Conservation (phyloP, 148 eudicot species). For the Rhododendron mucronatum region DNA sequence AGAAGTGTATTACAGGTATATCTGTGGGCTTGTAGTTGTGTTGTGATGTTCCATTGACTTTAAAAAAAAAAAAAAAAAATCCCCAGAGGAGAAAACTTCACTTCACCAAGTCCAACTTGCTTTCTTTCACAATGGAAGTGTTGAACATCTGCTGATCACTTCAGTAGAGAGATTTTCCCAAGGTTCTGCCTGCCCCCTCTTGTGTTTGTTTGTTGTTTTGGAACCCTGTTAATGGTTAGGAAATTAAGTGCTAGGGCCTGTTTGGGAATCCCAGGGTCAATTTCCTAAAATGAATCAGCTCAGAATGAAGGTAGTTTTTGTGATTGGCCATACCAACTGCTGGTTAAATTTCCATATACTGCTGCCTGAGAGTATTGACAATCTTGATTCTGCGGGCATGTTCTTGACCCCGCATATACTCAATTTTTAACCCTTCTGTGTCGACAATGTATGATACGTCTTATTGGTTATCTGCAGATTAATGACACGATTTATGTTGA, state of each 20-base stretch:
- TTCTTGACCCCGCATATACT: background rate
- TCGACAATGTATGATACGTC: background rate
- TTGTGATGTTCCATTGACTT: background rate
- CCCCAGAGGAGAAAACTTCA: background rate
- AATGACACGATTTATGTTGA: conserved; percentile 78
- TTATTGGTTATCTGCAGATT: conserved; percentile 43
- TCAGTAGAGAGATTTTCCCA: background rate
- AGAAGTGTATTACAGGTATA: conserved; percentile 95
- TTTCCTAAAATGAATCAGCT: background rate
- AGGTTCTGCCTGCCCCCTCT: background rate
- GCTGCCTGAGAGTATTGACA: background rate
- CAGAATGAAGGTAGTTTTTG: background rate
- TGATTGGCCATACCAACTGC: background rate
- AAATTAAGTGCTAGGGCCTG: conserved; percentile 1
- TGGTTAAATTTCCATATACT: background rate
- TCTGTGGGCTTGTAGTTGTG: background rate
- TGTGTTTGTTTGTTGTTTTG: background rate
- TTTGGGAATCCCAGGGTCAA: background rate
- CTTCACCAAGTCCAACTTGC: background rate
- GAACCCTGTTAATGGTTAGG: background rate
- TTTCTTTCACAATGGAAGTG: background rate
- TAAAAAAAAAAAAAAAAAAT: no score
- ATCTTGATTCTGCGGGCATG: background rate
- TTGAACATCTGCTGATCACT: background rate
- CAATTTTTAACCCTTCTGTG: background rate